These are phyloP conservation scores for Dittrichia graveolens DNA, from an alignment of 129 eudicot genomes.

Conservation along the genomic window DNA sequence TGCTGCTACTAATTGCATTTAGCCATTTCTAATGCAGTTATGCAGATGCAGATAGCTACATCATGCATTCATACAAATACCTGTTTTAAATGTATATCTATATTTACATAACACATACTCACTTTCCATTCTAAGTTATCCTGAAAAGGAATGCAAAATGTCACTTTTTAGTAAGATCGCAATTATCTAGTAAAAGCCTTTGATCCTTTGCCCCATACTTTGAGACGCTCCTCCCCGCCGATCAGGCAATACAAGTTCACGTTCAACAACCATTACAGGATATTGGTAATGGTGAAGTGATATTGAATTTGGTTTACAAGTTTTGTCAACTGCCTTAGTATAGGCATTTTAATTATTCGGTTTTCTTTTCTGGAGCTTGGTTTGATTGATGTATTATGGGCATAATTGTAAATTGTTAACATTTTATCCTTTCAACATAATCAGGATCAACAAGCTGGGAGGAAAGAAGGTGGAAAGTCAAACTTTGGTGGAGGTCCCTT, in stretches of 20 bases:
- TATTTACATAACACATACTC: background rate
- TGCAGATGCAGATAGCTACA: background rate
- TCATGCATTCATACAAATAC: background rate
- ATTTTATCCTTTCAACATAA: background rate
- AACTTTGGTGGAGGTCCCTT: conserved; percentile 60
- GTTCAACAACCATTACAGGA: background rate
- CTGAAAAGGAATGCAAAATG: background rate
- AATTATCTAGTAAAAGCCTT: too few species aligned
- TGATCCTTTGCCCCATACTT: too few species aligned
- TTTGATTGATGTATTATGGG: too few species aligned
- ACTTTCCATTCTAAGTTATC: background rate
- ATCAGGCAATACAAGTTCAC: background rate
- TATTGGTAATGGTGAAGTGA: background rate
- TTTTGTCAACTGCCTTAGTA: background rate
- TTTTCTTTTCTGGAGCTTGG: background rate
- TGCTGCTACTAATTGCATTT: too few species aligned
- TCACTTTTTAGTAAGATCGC: background rate
- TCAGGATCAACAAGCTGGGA: conserved; percentile 36
- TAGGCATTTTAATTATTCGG: background rate
- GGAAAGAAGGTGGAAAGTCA: conserved; percentile 43
- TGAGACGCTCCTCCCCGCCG: too few species aligned
- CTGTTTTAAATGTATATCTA: background rate
- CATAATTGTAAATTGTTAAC: background rate
- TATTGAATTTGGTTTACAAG: background rate
- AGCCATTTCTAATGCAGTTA: background rate